phyloP scores from a whole-genome alignment of 805 yeast species.

The Pichia cabralensis region DNA sequence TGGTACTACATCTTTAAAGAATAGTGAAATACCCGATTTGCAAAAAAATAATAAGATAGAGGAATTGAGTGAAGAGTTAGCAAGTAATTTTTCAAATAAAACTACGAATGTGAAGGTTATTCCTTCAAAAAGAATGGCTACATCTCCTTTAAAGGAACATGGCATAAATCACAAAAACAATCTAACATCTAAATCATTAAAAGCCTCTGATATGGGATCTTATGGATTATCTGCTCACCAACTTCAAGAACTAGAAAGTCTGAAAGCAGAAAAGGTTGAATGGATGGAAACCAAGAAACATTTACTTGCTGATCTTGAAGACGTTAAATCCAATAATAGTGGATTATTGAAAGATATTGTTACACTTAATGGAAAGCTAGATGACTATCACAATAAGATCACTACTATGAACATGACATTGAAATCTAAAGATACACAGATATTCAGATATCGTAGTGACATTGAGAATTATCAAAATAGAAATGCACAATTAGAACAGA shows the following conservation, averaged over 20 bases:
- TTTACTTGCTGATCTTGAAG: constrained; percentile 21
- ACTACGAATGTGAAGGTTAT: constrained; percentile 16
- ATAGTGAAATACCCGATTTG: not conserved
- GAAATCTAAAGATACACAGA: constrained; percentile 63
- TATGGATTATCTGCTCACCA: constrained; percentile 19
- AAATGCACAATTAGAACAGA: constrained; percentile 25
- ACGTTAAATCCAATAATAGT: constrained; percentile 22
- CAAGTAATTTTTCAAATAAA: constrained; percentile 4
- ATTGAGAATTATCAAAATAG: constrained; percentile 46
- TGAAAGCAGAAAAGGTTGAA: constrained; percentile 43
- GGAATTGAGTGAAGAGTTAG: not conserved
- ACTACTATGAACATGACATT: constrained; percentile 40
- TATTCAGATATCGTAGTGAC: constrained; percentile 51
- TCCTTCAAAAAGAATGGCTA: constrained; percentile 61
- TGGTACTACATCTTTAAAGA: too few species aligned
- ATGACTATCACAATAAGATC: constrained; percentile 38
- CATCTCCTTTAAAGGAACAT: constrained; percentile 50
- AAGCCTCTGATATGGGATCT: constrained; percentile 11
- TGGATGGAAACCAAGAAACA: constrained; percentile 32
- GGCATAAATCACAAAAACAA: constrained; percentile 14
- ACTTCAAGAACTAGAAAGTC: constrained; percentile 36
- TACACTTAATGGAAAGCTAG: constrained; percentile 27
- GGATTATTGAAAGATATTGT: constrained; percentile 26
- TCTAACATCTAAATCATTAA: constrained; percentile 21
- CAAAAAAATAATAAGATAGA: not conserved